Evolutionary conservation across 208 protist genomes (phyloP), one percentile per base, ranked within the genome.

Genomic region (Tritrichomonas foetus): DNA sequence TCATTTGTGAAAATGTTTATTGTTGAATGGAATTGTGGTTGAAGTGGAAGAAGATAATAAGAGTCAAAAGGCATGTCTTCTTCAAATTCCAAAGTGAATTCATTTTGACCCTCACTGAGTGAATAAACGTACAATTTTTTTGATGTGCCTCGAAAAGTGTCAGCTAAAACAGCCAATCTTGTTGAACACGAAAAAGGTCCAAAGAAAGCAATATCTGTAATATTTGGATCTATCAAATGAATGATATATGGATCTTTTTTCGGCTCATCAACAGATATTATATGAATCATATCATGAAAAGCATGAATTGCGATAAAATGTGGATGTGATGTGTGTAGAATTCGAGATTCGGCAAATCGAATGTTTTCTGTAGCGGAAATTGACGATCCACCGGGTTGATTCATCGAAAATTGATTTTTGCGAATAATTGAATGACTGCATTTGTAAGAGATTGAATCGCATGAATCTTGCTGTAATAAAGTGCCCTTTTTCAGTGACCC

Each of bases 271-370:
- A 89, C 57, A 3, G 78, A 47, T 57, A 89, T 57, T 20, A 89
- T 27, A n/a, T 89, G 78, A 39, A 89, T 89, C 5, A 25, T 47
- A 36, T 57, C 57, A n/a, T 89, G 78, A 53, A 41, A 13, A 33
- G 57, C 47, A 39, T 57, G 78, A 53, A 89, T 27, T 33, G 78
- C 78, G 2, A 89, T 89, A 36, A 57, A 89, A 53, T 89, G 78
- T 16, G 78, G 78, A 89, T 89, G 78, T 22, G 44, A 8, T 20
- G 47, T 33, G 27, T 53, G 25, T 11, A 49, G 78, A 89, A 89
- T 57, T 89, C 47, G 25, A 16, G 11, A 44, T 57, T 89, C 78
- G 3, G 11, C 27, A 69, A 69, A 69, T n/a, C 25, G 8, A 20
- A 89, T 89, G 20, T 27, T 33, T 11, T n/a, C 27, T 33, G 39